A percentile compares a stretch with the other conserved stretches of the same genome.
Evolutionary conservation across 768 basidiomycete genomes (phyloP).

Genomic region (Lactarius hatsudake): DNA sequence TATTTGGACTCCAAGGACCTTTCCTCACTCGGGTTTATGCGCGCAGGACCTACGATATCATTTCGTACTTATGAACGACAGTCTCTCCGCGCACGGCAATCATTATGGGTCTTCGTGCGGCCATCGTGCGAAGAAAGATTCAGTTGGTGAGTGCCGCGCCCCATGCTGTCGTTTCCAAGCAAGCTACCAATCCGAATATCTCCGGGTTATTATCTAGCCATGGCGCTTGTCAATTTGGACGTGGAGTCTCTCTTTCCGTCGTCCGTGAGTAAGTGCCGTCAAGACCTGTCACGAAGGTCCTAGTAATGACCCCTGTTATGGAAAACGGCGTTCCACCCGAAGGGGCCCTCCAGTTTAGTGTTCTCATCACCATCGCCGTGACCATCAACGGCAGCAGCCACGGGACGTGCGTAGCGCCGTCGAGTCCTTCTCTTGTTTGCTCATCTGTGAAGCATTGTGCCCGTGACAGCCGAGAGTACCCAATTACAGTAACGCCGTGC

Average conservation of each 20-base stretch:
- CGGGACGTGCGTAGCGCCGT: background rate
- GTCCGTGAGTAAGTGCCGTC: background rate
- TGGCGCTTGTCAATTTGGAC: background rate
- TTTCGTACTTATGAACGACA: background rate
- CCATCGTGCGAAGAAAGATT: background rate
- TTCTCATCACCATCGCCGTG: background rate
- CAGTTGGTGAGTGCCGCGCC: background rate
- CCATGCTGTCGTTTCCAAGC: background rate
- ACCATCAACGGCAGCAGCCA: background rate
- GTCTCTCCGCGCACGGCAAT: background rate
- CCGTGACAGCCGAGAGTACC: background rate
- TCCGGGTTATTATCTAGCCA: background rate
- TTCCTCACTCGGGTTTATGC: background rate
- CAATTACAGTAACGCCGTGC: background rate
- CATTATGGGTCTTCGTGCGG: background rate
- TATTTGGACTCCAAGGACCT: background rate
- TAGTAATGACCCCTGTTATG: background rate
- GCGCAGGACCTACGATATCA: background rate
- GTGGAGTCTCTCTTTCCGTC: background rate
- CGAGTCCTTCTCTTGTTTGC: background rate
- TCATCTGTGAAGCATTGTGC: background rate
- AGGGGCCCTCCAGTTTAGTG: background rate
- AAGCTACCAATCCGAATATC: background rate
- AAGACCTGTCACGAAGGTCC: background rate
- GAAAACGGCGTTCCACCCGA: background rate